Evolutionary conservation across 139 green algal species (phyloP).

Genomic region (Tetradesmus lagerheimii): DNA sequence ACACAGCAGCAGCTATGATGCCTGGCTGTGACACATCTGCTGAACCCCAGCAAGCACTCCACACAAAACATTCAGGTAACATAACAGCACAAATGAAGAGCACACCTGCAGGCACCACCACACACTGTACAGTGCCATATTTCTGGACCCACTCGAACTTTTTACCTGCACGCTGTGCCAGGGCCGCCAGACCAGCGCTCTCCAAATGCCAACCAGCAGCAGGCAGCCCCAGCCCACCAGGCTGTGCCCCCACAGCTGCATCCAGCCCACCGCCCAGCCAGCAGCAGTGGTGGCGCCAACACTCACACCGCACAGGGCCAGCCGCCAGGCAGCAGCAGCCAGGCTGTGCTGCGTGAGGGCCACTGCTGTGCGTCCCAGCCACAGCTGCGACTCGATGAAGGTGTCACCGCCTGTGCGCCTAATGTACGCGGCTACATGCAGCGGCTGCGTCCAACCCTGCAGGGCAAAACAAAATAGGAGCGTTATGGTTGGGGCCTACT

Average conservation of each 20-base stretch:
- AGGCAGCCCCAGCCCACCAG: conserved; percentile 10
- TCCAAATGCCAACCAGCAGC: neutral
- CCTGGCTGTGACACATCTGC: neutral
- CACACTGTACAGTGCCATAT: too few species aligned
- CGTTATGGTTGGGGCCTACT: too few species aligned
- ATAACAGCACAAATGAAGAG: too few species aligned
- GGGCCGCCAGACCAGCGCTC: conserved; percentile 1
- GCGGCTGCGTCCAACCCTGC: conserved; percentile 9
- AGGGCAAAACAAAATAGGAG: too few species aligned
- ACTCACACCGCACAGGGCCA: neutral
- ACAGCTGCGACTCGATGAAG: neutral
- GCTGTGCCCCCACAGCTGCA: conserved; percentile 17
- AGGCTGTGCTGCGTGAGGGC: neutral
- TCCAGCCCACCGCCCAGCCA: neutral
- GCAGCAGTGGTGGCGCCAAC: neutral
- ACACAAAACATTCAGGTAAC: too few species aligned
- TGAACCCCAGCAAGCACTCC: neutral
- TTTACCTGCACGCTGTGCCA: conserved; percentile 20
- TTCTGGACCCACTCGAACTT: too few species aligned
- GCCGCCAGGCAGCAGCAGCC: neutral
- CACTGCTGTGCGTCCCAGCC: neutral
- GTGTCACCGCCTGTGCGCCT: conserved; percentile 13
- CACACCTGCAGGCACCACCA: too few species aligned
- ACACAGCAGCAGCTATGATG: neutral
- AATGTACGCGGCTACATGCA: neutral